Percentiles rank a stretch among this genome's conserved stretches.
phyloP scores from a whole-genome alignment of 2,329 filamentous ascomycete genomes.

The Phialocephala sp. region DNA sequence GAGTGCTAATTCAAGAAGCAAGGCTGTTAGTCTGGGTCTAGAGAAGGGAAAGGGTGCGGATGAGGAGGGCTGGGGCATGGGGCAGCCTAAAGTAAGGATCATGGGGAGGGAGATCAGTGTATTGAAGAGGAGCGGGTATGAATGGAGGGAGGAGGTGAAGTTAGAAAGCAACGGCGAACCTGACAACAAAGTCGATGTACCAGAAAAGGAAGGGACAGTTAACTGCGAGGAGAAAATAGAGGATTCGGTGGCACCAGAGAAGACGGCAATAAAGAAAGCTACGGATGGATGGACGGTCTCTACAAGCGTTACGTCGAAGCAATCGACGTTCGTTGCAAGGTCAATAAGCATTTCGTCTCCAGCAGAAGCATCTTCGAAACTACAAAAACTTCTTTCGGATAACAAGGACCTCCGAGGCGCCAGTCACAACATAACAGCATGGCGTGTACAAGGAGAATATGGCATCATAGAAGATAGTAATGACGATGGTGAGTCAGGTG shows the following conservation, averaged over 20 bases:
- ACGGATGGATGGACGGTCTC: slow-evolving; percentile 55
- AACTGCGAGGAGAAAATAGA: neutral
- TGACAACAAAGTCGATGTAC: neutral
- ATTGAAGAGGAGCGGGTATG: slow-evolving; percentile 78
- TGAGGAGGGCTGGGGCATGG: slow-evolving; percentile 71
- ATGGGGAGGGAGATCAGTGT: slow-evolving; percentile 77
- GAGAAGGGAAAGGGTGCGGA: slow-evolving; percentile 68
- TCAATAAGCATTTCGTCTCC: slow-evolving; percentile 50
- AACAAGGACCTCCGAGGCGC: slow-evolving; percentile 59
- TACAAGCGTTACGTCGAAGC: slow-evolving; percentile 55
- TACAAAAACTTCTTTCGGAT: slow-evolving; percentile 55
- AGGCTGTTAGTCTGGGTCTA: slow-evolving; percentile 77
- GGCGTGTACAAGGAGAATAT: slow-evolving; percentile 34
- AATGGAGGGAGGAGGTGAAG: slow-evolving; percentile 48
- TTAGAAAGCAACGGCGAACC: neutral
- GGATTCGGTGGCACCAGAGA: neutral
- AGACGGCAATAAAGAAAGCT: neutral
- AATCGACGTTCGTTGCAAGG: slow-evolving; percentile 64
- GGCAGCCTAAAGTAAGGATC: slow-evolving; percentile 74
- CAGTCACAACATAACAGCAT: slow-evolving; percentile 56
- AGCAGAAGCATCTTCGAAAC: slow-evolving; percentile 49
- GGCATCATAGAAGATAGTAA: slow-evolving; percentile 38
- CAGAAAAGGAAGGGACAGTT: slow-evolving; percentile 9
- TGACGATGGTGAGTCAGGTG: slow-evolving; percentile 67
- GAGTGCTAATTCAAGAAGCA: slow-evolving; percentile 78